Conservation (phyloP, 2,329 filamentous ascomycete species). For the Colletotrichum sp. region DNA sequence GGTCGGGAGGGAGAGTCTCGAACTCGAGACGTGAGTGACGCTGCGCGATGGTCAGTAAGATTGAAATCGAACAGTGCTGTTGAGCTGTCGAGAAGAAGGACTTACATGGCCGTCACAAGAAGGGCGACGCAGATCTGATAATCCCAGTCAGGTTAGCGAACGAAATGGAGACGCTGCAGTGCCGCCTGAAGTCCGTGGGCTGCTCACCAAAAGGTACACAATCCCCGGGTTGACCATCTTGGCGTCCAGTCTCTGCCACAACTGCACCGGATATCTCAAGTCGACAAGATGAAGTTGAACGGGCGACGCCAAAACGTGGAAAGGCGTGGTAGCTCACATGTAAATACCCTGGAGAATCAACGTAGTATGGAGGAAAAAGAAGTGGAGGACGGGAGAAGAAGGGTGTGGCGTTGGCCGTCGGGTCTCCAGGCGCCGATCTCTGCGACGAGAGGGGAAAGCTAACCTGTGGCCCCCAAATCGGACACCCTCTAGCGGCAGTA, state of each 20-base stretch:
- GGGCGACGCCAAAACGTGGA: not conserved
- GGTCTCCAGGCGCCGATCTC: constrained; percentile 7
- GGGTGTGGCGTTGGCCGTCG: constrained; percentile 10
- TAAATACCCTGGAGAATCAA: not conserved
- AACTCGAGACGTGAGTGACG: constrained; percentile 42
- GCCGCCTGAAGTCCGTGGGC: not conserved
- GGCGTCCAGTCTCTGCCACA: not conserved
- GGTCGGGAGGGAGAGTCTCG: constrained; percentile 46
- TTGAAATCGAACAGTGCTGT: not conserved
- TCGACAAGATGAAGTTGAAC: not conserved
- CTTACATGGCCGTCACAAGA: constrained; percentile 36
- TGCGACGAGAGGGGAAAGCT: not conserved
- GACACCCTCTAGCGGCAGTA: not conserved
- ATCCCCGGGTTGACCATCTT: constrained; percentile 33
- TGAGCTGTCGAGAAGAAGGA: not conserved
- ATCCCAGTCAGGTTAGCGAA: not conserved
- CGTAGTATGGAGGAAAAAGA: not conserved
- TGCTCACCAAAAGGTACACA: constrained; percentile 35
- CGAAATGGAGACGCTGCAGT: not conserved
- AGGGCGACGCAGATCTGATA: constrained; percentile 33
- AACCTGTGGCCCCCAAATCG: not conserved
- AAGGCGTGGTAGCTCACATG: not conserved
- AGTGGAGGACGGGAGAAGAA: not conserved
- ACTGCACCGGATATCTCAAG: not conserved
- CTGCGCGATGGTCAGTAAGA: constrained; percentile 26